Percentiles rank a stretch among this genome's conserved stretches.
These are phyloP conservation scores for Pinus tabuliformis DNA, from an alignment of 75 land plant genomes.

Conservation along the genomic window DNA sequence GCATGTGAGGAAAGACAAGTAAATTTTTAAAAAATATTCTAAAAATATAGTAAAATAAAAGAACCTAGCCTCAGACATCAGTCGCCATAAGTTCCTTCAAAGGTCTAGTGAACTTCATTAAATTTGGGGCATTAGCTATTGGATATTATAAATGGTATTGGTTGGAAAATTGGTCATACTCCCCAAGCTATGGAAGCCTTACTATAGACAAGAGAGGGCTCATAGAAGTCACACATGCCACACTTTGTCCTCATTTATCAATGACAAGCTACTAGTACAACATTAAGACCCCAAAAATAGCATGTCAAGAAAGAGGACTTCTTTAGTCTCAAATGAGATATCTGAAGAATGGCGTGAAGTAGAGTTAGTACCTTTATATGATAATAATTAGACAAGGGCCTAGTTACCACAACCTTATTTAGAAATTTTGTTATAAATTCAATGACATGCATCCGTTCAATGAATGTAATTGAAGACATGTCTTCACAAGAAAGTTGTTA, in stretches of 20 bases:
- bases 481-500: conserved; percentile 24
- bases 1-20: neutral
- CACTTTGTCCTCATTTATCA: neutral
- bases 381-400: conserved; percentile 73
- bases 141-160: neutral
- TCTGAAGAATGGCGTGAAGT: too few relatives aligned
- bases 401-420: conserved; percentile 46
- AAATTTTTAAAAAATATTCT: neutral
- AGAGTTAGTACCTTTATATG: conserved; percentile 58
- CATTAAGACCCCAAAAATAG: neutral
- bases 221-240: neutral
- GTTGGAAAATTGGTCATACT: too few relatives aligned
- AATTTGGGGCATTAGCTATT: neutral
- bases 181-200: neutral
- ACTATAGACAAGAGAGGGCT: neutral
- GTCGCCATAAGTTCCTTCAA: too few relatives aligned
- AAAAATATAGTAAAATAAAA: neutral
- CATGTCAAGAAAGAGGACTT: neutral
- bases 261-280: neutral
- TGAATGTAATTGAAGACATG: conserved; percentile 85
- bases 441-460: conserved; percentile 77
- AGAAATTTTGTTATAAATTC: conserved; percentile 73
- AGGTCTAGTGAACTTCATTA: neutral
- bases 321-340: neutral
- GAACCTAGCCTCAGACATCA: neutral